These are phyloP conservation scores for Magnusiomyces magnusii DNA, from an alignment of 1,139 yeast genomes.

Conservation along the genomic window DNA sequence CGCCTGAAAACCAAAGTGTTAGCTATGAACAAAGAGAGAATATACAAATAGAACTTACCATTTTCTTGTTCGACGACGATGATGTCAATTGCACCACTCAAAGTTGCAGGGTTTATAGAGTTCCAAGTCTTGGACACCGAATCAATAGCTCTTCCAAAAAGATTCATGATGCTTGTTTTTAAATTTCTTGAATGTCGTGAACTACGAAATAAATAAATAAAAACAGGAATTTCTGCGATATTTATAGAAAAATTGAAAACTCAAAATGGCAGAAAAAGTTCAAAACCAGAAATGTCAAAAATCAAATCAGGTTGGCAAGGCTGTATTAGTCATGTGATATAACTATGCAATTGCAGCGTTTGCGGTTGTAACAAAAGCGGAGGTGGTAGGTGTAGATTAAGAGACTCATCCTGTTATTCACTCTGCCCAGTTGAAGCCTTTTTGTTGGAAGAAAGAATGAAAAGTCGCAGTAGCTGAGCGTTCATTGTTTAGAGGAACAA, in stretches of 20 bases:
- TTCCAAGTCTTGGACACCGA: constrained; percentile 97
- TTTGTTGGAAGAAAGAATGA: too few relatives aligned
- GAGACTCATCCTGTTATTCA: too few relatives aligned
- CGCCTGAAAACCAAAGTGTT: constrained; percentile 36
- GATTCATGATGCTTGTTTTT: constrained; percentile 55
- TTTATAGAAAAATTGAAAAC: too few relatives aligned
- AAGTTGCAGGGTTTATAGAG: constrained; percentile 90
- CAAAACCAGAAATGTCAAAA: background rate
- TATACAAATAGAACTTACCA: constrained; percentile 31
- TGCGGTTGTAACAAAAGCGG: too few relatives aligned
- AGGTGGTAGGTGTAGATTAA: too few relatives aligned
- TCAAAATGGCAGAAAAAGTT: background rate
- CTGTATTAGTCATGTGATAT: background rate
- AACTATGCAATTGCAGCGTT: background rate
- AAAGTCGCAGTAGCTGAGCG: too few relatives aligned
- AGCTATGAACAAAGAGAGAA: background rate
- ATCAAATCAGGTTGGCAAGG: background rate
- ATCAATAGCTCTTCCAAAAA: constrained; percentile 92
- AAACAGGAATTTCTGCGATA: too few relatives aligned
- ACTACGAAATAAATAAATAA: too few relatives aligned
- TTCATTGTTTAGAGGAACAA: too few relatives aligned
- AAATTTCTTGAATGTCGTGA: background rate
- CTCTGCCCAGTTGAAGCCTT: too few relatives aligned
- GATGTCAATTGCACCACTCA: constrained; percentile 96
- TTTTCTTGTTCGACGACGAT: constrained; percentile 91